phyloP scores from a whole-genome alignment of 768 basidiomycete species.

The Termitomyces sp. region DNA sequence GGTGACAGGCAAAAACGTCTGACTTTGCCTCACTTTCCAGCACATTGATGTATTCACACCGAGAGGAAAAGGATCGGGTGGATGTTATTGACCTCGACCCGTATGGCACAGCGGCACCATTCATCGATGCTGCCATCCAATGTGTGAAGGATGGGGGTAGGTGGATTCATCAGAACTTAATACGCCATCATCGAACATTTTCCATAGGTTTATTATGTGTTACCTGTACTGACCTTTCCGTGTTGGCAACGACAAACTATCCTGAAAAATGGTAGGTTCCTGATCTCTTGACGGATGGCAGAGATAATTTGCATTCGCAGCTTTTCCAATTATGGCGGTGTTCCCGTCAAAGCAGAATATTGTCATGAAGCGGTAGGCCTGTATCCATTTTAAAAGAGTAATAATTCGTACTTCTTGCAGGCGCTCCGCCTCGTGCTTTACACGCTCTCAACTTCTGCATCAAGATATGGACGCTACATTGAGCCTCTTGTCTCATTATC shows the following conservation, averaged over 20 bases:
- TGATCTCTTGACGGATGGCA: not conserved
- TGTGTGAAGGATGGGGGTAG: constrained; percentile 82
- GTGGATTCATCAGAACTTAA: constrained; percentile 12
- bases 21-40: constrained; percentile 33
- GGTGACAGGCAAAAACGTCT: not conserved
- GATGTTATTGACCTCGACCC: constrained; percentile 98
- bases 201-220: constrained; percentile 80
- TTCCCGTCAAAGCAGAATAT: constrained; percentile 89
- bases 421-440: constrained; percentile 91
- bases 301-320: not conserved
- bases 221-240: constrained; percentile 94
- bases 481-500: constrained; percentile 86
- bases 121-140: constrained; percentile 93
- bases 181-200: not conserved
- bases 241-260: constrained; percentile 90
- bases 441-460: constrained; percentile 79
- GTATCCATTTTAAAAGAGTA: not conserved
- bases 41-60: constrained; percentile 86
- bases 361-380: constrained; percentile 83
- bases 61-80: constrained; percentile 67
- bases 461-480: constrained; percentile 90
- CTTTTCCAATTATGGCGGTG: constrained; percentile 93
- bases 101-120: constrained; percentile 95
- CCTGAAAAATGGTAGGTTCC: constrained; percentile 89
- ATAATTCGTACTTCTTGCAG: constrained; percentile 30